Evolutionary conservation across 1,284 basidiomycete genomes (phyloP), one percentile per base, ranked within the genome.

Genomic region (Trichosporon coremiiforme): DNA sequence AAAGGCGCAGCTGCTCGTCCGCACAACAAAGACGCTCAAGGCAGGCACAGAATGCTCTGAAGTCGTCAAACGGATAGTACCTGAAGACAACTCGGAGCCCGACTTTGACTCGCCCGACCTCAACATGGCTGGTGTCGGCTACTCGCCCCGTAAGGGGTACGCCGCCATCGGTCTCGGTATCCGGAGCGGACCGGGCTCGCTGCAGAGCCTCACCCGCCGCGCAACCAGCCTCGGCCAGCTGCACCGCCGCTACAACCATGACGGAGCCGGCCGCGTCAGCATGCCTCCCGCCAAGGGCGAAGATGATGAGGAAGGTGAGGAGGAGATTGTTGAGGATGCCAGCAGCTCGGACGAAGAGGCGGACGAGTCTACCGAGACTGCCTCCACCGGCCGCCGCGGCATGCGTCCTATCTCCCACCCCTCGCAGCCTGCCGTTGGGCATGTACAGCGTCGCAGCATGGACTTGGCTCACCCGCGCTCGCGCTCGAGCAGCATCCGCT

Each of bases 11-110:
- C 84, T 98, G 53, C 86, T 98, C 71, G 87, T 90, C 66, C 90
- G 90, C 12, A 94, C 95, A 4, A 98, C 95, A 0, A 88, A 88
- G 66, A 93, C 95, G 2, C 85, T 96, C 71, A 91, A 93, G 76
- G 89, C 91, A 25, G 93, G 92, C 33, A 90, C 91, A n/a, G 93
- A 95, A 74, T 95, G 94, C 80, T 90, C 93, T 36, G 87, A 89
- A 8, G 88, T 92, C 9, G 90, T 95, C 70, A 92, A 91, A 80
- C 87, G 90, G 69, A 93, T 91, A 79, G 82, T 93, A 68, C 77
- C 78, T 8, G 76, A 78, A 25, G 72, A 73, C 79, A 64, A 80
- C 82, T 68, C 62, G n/a, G 68, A 69, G 17, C 66, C 67, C 36
- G 65, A 68, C 36, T 71, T 62, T 33, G 67, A 71, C 47, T 71